phyloP scores from a whole-genome alignment of 2,329 filamentous ascomycete species.

The Pseudonectria foliicola region DNA sequence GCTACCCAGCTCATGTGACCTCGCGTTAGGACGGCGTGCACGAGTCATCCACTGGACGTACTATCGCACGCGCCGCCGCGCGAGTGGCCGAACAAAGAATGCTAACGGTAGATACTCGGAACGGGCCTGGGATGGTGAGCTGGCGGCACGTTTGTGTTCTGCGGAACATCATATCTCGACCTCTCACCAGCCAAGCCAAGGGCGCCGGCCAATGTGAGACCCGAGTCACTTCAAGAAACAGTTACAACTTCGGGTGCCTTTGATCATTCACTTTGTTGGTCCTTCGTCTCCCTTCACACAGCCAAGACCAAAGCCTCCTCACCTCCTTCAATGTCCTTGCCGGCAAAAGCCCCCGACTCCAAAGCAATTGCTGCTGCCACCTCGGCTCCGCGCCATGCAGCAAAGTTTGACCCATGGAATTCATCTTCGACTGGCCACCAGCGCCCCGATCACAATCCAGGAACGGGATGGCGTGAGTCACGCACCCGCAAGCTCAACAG shows the following conservation, averaged over 20 bases:
- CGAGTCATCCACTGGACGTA: constrained; percentile 8
- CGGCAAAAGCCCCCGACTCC: constrained; percentile 2
- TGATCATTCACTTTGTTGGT: no score
- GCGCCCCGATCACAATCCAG: constrained; percentile 59
- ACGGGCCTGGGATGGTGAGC: no score
- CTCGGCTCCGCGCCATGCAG: constrained; percentile 32
- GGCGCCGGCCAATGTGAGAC: no score
- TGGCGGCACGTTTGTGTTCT: no score
- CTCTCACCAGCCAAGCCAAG: no score
- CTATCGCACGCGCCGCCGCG: constrained; percentile 17
- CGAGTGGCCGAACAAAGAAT: constrained; percentile 9
- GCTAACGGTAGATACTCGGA: background rate
- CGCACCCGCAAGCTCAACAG: constrained; percentile 60
- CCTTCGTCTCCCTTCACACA: no score
- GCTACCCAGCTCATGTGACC: constrained; percentile 18
- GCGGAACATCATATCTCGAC: no score
- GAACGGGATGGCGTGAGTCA: constrained; percentile 63
- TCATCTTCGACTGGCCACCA: constrained; percentile 73
- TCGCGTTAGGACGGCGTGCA: constrained; percentile 14
- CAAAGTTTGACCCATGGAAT: constrained; percentile 62
- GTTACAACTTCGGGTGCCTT: no score
- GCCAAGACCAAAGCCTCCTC: no score
- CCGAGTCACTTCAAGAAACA: no score
- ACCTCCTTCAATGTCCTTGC: background rate
- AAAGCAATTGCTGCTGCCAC: constrained; percentile 24